Percentiles rank a stretch among this genome's conserved stretches.
Evolutionary conservation across 352 stramenopile species (phyloP).

Genomic region (Phytophthora idaei): DNA sequence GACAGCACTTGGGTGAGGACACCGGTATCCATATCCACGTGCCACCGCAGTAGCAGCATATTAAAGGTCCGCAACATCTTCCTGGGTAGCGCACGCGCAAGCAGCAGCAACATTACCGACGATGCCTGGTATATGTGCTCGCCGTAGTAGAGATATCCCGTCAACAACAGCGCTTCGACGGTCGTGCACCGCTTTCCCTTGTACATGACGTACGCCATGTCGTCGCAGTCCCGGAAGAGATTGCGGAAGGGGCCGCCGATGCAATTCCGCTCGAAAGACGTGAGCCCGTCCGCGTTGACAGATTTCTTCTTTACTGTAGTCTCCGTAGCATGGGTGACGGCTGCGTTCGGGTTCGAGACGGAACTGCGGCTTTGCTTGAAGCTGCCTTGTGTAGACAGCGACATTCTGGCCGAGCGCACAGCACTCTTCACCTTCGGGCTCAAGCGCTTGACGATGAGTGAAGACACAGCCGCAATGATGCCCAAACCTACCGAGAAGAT

Average conservation of each 20-base stretch:
- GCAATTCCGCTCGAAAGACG: slow-evolving; percentile 33
- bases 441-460: slow-evolving; percentile 21
- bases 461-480: slow-evolving; percentile 17
- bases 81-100: slow-evolving; percentile 21
- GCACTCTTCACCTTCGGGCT: slow-evolving; percentile 27
- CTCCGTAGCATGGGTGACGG: background rate
- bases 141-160: slow-evolving; percentile 38
- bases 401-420: slow-evolving; percentile 20
- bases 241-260: slow-evolving; percentile 28
- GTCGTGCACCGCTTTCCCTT: slow-evolving; percentile 27
- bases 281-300: slow-evolving; percentile 7
- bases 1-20: slow-evolving; percentile 21
- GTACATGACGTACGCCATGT: slow-evolving; percentile 36
- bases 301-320: slow-evolving; percentile 8
- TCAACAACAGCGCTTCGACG: slow-evolving; percentile 30
- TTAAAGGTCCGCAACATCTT: slow-evolving; percentile 43
- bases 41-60: slow-evolving; percentile 37
- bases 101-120: slow-evolving; percentile 31
- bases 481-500: slow-evolving; percentile 28
- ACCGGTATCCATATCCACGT: slow-evolving; percentile 24
- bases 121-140: slow-evolving; percentile 36
- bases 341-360: background rate
- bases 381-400: background rate
- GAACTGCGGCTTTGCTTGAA: background rate
- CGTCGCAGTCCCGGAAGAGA: slow-evolving; percentile 32